Conservation (phyloP, 2,329 filamentous ascomycete genomes). For the Macrophomina phaseolina region DNA sequence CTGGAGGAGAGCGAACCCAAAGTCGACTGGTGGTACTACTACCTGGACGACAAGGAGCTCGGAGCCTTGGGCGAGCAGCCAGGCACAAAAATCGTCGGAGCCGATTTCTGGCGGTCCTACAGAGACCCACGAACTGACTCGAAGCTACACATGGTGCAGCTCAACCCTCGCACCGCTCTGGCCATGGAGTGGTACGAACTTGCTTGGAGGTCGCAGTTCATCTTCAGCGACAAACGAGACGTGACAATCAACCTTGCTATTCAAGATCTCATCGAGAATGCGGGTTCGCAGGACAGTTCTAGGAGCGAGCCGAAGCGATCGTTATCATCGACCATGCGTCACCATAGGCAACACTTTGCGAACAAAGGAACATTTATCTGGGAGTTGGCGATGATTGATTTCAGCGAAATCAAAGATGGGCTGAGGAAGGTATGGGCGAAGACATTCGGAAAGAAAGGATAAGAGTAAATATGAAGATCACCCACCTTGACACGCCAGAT, state of each 20-base stretch:
- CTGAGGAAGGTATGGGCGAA: neutral
- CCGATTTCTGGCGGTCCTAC: neutral
- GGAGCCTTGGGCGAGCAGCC: neutral
- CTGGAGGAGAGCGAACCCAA: neutral
- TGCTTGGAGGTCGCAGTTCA: conserved; percentile 27
- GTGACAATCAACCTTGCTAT: neutral
- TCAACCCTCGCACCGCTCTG: conserved; percentile 27
- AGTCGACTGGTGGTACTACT: conserved; percentile 3
- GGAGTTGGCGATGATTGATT: no score
- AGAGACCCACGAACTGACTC: neutral
- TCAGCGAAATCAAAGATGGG: neutral
- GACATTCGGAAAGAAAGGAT: no score
- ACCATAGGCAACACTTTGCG: neutral
- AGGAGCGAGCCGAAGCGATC: neutral
- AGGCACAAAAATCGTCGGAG: neutral
- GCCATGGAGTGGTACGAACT: conserved; percentile 41
- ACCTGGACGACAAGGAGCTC: neutral
- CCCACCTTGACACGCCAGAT: no score
- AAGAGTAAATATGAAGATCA: no score
- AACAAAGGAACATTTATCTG: no score
- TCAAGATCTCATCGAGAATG: neutral
- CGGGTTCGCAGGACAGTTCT: neutral
- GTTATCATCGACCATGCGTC: neutral
- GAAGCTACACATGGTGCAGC: neutral
- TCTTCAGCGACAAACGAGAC: neutral